Percentiles rank a stretch among this genome's conserved stretches.
These are phyloP conservation scores for Sphagnum magellanicum DNA, from an alignment of 228 moss, liverwort and hornwort genomes.

Conservation along the genomic window DNA sequence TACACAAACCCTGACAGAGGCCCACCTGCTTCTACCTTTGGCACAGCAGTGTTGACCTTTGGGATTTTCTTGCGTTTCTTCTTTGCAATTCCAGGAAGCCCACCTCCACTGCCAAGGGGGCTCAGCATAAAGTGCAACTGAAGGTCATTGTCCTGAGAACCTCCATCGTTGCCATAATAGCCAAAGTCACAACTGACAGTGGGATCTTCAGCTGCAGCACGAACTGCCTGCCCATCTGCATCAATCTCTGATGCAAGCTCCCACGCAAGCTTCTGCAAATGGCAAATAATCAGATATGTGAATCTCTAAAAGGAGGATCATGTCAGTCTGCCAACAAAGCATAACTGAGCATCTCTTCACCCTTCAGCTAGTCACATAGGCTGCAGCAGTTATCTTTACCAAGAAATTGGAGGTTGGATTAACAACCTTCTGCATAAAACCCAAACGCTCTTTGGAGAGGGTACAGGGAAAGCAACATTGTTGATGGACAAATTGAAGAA, in stretches of 20 bases:
- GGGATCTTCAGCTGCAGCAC: constrained; percentile 38
- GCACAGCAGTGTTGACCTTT: constrained; percentile 38
- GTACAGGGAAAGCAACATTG: too few species aligned
- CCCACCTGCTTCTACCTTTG: constrained; percentile 8
- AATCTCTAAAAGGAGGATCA: too few species aligned
- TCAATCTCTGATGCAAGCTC: constrained; percentile 41
- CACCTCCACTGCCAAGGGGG: constrained; percentile 24
- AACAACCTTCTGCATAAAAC: too few species aligned
- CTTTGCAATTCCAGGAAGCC: constrained; percentile 42
- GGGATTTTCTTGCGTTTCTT: constrained; percentile 72
- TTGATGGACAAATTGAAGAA: too few species aligned
- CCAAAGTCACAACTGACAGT: constrained; percentile 17
- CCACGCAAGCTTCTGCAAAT: constrained; percentile 34
- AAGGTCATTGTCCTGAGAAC: constrained; percentile 40
- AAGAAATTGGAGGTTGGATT: too few species aligned
- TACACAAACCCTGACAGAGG: constrained; percentile 17
- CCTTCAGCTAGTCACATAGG: too few species aligned
- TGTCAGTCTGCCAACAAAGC: too few species aligned
- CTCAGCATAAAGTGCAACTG: constrained; percentile 33
- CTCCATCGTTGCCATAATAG: too few species aligned
- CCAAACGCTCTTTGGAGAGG: too few species aligned
- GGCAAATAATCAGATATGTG: too few species aligned
- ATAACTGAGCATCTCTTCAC: too few species aligned
- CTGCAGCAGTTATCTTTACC: too few species aligned
- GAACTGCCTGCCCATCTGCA: constrained; percentile 56